Evolutionary conservation across 352 stramenopile species (phyloP).

Genomic region (Pythium vanterpoolii): DNA sequence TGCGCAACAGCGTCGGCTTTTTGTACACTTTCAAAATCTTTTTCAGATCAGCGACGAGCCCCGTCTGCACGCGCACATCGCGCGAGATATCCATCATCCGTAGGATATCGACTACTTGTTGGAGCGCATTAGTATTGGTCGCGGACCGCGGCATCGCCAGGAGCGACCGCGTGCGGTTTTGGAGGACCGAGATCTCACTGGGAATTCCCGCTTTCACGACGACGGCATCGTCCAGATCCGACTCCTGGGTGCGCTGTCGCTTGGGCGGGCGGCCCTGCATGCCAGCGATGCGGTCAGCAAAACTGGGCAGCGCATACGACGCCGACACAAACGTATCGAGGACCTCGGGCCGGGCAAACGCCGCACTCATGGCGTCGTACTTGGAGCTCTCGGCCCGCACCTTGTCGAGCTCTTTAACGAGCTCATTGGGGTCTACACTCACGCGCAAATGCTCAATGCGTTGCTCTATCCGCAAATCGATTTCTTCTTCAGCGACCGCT

Average conservation of each 20-base stretch:
- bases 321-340: constrained; percentile 56
- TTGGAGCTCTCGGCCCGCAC: constrained; percentile 59
- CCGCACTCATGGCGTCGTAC: constrained; percentile 60
- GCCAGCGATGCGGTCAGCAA: constrained; percentile 36
- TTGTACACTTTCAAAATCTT: constrained; percentile 73
- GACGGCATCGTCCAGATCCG: constrained; percentile 57
- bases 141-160: constrained; percentile 51
- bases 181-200: constrained; percentile 60
- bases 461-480: constrained; percentile 74
- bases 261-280: constrained; percentile 35
- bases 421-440: constrained; percentile 69
- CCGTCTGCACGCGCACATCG: constrained; percentile 70
- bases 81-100: constrained; percentile 67
- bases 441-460: constrained; percentile 65
- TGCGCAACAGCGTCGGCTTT: constrained; percentile 77
- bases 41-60: constrained; percentile 71
- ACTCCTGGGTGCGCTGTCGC: constrained; percentile 54
- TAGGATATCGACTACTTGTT: constrained; percentile 80
- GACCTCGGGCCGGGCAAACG: constrained; percentile 58
- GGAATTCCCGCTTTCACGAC: constrained; percentile 66
- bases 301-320: constrained; percentile 45
- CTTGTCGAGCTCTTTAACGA: constrained; percentile 76
- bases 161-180: constrained; percentile 65
- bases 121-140: constrained; percentile 59
- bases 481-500: constrained; percentile 67